Evolutionary conservation across 1,284 basidiomycete species (phyloP).

Genomic region (Dichomitus squalens): DNA sequence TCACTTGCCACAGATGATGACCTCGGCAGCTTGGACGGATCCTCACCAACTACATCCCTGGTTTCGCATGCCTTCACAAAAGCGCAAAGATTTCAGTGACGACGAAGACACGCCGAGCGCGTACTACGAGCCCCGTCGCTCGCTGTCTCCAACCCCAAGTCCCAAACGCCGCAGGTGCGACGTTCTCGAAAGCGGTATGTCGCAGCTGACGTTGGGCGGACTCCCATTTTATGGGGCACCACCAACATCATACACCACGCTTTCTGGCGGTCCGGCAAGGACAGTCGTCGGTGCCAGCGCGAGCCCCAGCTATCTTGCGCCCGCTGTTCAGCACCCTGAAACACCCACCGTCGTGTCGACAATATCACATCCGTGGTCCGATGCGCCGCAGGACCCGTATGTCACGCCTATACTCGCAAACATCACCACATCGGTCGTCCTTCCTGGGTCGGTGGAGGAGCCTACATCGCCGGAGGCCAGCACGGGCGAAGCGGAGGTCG

Average conservation of each 20-base stretch:
- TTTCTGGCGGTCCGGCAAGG: not conserved
- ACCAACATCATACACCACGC: not conserved
- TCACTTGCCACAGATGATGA: constrained; percentile 25
- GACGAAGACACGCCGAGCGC: constrained; percentile 19
- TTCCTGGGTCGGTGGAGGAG: constrained; percentile 49
- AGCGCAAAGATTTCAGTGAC: constrained; percentile 45
- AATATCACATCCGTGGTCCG: constrained; percentile 9
- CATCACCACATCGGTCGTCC: constrained; percentile 24
- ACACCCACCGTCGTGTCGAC: not conserved
- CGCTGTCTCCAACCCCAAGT: constrained; percentile 28
- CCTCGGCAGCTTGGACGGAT: constrained; percentile 32
- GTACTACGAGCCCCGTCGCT: constrained; percentile 16
- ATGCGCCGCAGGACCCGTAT: constrained; percentile 15
- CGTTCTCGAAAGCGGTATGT: constrained; percentile 59
- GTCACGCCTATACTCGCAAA: constrained; percentile 9
- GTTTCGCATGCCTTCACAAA: constrained; percentile 49
- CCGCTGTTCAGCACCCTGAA: constrained; percentile 11
- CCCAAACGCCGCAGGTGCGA: constrained; percentile 52
- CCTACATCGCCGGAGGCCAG: constrained; percentile 34
- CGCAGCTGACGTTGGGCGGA: constrained; percentile 47
- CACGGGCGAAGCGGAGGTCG: constrained; percentile 19
- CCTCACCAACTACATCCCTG: constrained; percentile 53
- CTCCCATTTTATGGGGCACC: not conserved
- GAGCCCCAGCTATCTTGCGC: not conserved
- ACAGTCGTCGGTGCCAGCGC: not conserved